Percentiles rank a stretch among this genome's conserved stretches.
phyloP scores from a whole-genome alignment of 2,329 filamentous ascomycete genomes.

The Hypoxylon sp. region DNA sequence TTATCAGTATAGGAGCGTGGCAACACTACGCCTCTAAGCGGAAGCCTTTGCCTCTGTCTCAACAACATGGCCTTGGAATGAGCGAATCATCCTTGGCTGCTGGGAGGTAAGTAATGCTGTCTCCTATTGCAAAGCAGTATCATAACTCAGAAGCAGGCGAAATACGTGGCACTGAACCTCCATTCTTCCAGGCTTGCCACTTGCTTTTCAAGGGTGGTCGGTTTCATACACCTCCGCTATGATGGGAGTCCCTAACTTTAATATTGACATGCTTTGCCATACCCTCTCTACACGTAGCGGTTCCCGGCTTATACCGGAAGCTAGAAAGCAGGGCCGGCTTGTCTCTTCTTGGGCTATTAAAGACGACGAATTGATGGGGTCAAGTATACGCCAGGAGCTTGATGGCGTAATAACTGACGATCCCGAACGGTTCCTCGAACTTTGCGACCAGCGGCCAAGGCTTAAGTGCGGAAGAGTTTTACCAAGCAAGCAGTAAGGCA shows the following conservation, averaged over 20 bases:
- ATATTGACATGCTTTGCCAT: constrained; percentile 4
- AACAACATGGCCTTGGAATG: not conserved
- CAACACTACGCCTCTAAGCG: not conserved
- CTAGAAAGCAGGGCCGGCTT: not conserved
- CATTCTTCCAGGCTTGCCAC: constrained; percentile 8
- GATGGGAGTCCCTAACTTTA: constrained; percentile 4
- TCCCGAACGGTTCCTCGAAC: constrained; percentile 5
- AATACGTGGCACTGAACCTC: constrained; percentile 1
- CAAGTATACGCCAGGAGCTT: not conserved
- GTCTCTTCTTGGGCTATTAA: constrained; percentile 9
- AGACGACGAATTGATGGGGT: constrained; percentile 3
- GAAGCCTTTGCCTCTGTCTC: not conserved
- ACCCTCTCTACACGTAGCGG: constrained; percentile 5
- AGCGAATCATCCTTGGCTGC: not conserved
- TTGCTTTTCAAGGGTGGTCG: not conserved
- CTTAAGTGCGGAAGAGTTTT: not conserved
- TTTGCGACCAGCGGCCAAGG: constrained; percentile 4
- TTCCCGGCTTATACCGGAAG: not conserved
- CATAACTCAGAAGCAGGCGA: not conserved
- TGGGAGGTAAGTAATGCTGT: not conserved
- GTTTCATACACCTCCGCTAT: not conserved
- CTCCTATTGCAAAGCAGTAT: not conserved
- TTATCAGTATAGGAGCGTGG: too few relatives aligned
- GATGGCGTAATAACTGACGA: constrained; percentile 18
- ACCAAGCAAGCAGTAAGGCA: not conserved